These are phyloP conservation scores for Metschnikowia vanudenii DNA, from an alignment of 805 yeast species.

Conservation along the genomic window DNA sequence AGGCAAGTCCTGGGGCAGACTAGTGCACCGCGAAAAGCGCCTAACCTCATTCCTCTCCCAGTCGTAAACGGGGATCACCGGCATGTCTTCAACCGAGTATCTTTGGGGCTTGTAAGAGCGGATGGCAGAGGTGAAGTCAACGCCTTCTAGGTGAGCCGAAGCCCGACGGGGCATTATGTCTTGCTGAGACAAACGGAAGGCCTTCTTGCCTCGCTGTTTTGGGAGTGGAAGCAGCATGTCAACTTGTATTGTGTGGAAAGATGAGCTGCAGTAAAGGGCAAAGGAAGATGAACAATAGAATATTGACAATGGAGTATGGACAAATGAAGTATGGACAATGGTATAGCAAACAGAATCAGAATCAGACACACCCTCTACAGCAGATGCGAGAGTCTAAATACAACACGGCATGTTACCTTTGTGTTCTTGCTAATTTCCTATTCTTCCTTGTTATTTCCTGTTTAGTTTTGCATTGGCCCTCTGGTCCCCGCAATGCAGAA, in stretches of 20 bases:
- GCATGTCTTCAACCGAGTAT: slow-evolving; percentile 27
- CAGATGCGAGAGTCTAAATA: no score
- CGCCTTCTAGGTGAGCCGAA: slow-evolving; percentile 6
- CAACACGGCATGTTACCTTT: no score
- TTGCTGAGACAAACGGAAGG: slow-evolving; percentile 1
- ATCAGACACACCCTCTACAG: no score
- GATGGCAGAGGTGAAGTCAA: slow-evolving; percentile 31
- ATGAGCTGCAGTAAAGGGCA: not conserved
- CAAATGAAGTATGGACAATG: no score
- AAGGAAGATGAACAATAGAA: no score
- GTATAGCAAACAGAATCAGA: no score
- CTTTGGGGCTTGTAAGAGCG: slow-evolving; percentile 28
- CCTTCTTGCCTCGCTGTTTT: slow-evolving; percentile 8
- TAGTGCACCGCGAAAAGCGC: slow-evolving; percentile 15
- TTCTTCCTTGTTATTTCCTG: no score
- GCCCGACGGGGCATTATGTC: slow-evolving; percentile 5
- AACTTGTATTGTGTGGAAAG: not conserved
- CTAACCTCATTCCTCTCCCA: slow-evolving; percentile 23
- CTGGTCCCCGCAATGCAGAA: no score
- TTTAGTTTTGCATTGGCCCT: no score
- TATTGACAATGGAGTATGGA: no score
- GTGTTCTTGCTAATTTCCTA: no score
- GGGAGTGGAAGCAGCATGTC: slow-evolving; percentile 8
- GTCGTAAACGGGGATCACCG: slow-evolving; percentile 27
- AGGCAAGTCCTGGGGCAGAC: slow-evolving; percentile 1